Base-by-base conservation (phyloP, 352 stramenopile species). In the Pythium rishiriense region DNA sequence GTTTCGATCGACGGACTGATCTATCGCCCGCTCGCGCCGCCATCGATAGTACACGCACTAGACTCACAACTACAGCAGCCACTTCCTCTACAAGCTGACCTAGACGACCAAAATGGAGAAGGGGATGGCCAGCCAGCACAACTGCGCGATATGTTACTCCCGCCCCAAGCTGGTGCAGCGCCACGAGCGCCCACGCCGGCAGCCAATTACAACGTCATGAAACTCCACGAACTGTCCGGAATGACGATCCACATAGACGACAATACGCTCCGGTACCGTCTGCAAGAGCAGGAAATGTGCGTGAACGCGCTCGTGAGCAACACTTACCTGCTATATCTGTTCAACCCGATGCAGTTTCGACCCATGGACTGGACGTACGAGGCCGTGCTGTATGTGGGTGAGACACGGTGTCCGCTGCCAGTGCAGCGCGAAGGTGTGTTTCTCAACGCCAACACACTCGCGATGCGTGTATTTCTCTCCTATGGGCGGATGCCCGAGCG, bases 211-310 rank as follows among this genome's bases (percentile, higher is more conserved):
- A 65, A 62, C 14, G 57, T 60, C 47, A 53, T 90, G 29, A 89
- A 88, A 46, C 74, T 95, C 19, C 87, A 95, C 58, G 86, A 95
- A 54, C 70, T 95, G 45, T 88, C 87, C 4, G 87, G 87, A 0
- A 93, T 95, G 87, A 92, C 84, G 9, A 91, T 95, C 61, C 72
- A 75, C 61, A 87, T 93, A 39, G 87, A 95, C 48, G 87, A 95
- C 68, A 93, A 93, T 69, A 93, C 81, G 54, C 65, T 95, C 35
- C 75, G 84, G 19, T 94, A 93, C 67, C 67, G 70, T n/a, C 66
- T 91, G 4, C 71, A 81, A 28, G 51, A 71, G 3, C 64, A 77
- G 47, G 76, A 87, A 25, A 62, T 93, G 41, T 93, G 83, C 54
- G 73, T 95, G 17, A 95, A 95, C 56, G 80, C 84, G 1, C 67